These are phyloP conservation scores for Plasmopara halstedii DNA, from an alignment of 352 stramenopile species.

Conservation along the genomic window DNA sequence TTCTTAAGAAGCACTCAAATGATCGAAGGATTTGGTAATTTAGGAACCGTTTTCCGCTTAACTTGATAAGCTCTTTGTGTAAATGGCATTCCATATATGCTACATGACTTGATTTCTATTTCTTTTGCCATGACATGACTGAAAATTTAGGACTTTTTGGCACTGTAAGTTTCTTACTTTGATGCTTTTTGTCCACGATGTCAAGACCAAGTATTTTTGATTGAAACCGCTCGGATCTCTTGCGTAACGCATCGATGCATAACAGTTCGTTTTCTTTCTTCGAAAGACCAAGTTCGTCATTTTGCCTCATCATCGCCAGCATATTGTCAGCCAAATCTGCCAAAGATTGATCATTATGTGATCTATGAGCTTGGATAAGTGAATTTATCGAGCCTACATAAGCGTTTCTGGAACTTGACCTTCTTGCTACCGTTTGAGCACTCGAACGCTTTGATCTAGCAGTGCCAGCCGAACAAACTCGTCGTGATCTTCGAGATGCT, in stretches of 20 bases:
- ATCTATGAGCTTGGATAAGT: constrained; percentile 52
- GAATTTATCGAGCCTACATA: constrained; percentile 62
- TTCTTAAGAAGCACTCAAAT: too few relatives aligned
- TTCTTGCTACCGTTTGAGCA: constrained; percentile 5
- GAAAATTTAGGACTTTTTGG: constrained; percentile 79
- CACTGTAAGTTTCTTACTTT: constrained; percentile 52
- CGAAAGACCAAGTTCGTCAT: constrained; percentile 1
- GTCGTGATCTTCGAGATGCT: constrained; percentile 5
- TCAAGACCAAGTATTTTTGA: constrained; percentile 23
- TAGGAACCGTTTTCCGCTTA: too few relatives aligned
- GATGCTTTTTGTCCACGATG: constrained; percentile 22
- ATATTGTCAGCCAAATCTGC: constrained; percentile 41
- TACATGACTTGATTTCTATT: too few relatives aligned
- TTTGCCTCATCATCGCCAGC: constrained; percentile 28
- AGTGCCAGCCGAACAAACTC: constrained; percentile 13
- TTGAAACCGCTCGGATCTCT: background rate
- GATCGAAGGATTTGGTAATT: too few relatives aligned
- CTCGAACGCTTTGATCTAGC: constrained; percentile 8
- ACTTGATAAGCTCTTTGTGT: too few relatives aligned
- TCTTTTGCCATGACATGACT: constrained; percentile 84
- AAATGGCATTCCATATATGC: too few relatives aligned
- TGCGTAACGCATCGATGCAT: constrained; percentile 1
- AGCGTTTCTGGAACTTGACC: constrained; percentile 5
- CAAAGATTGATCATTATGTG: constrained; percentile 37
- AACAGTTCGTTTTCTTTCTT: constrained; percentile 9